Base-by-base conservation (phyloP, 2,329 filamentous ascomycete species). In the Colletotrichum abscissum region DNA sequence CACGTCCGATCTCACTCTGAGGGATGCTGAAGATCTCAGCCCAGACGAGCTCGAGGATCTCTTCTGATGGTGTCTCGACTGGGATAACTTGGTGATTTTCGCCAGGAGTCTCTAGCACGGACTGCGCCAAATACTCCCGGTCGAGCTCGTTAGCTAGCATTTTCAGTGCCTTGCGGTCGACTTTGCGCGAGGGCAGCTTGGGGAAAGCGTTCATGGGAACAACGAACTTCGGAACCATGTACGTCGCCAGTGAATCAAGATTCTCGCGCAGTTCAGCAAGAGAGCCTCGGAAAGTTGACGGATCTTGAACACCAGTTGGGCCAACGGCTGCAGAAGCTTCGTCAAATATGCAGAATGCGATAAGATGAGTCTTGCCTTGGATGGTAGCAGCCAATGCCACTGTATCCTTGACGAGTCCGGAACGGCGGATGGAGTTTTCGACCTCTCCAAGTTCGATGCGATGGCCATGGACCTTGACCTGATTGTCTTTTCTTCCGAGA, bases 181-280 rank as follows among this genome's bases (percentile, higher is more conserved):
- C 73, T 68, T 81, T 81, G 35, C 75, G 75, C 6, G 78, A 80
- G 2, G 78, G 74, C 5, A 79, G 68, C 46, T 72, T 60, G 1
- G 79, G 79, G 52, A 80, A 75, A 2, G 58, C 56, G 33, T 46
- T 58, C 62, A 78, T 68, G 0, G 78, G 77, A 22, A 81, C 33
- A 38, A 78, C 64, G 26, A 77, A 58, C 38, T 77, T 77, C 14
- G 79, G 79, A 6, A 78, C 22, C 79, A 80, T 81, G 75, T 80
- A 81, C 1, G 74, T 72, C 2, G 76, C 76, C 42, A 79, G 66
- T 1, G 71, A 72, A 12, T 62, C 38, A 8, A 78, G 58, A 11
- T 72, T 58, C 8, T 74, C 55, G 16, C 67, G 65, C 3, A 77
- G 73, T 11, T n/a, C 42, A 49, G 6, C 42, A 22, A n/a, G 19